Evolutionary conservation across 176 grass and related monocot genomes (phyloP).

Genomic region (Oropetium thomaeum): DNA sequence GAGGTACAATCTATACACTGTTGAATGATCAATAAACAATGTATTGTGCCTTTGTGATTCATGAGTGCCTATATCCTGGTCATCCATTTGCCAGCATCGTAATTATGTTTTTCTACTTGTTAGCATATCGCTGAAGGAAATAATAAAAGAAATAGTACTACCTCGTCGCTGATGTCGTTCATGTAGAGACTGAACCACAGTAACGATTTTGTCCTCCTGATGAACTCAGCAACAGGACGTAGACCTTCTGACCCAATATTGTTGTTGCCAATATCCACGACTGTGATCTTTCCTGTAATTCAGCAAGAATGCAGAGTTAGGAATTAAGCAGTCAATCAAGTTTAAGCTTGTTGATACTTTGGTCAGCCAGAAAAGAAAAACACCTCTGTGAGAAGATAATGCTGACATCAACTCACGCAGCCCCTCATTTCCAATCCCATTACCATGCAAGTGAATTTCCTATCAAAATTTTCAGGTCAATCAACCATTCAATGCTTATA

Average conservation of each 20-base stretch:
- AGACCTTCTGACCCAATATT: constrained; percentile 79
- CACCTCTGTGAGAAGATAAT: constrained; percentile 75
- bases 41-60: not conserved
- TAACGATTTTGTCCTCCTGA: constrained; percentile 77
- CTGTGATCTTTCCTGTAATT: constrained; percentile 66
- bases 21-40: constrained; percentile 7
- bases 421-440: constrained; percentile 87
- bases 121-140: constrained; percentile 3
- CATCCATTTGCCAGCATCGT: not conserved
- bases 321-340: constrained; percentile 7
- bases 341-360: constrained; percentile 26
- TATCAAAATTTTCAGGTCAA: constrained; percentile 27
- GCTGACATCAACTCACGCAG: constrained; percentile 56
- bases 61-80: not conserved
- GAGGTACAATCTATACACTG: not conserved
- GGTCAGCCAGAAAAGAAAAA: constrained; percentile 38
- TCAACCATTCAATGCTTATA: constrained; percentile 14
- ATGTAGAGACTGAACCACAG: constrained; percentile 96
- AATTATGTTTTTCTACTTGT: not conserved
- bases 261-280: constrained; percentile 96
- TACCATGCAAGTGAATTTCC: constrained; percentile 99
- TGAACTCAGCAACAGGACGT: constrained; percentile 66
- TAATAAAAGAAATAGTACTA: constrained; percentile 25
- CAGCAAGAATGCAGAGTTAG: constrained; percentile 31
- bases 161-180: constrained; percentile 91